These are phyloP conservation scores for Fusarium miscanthi DNA, from an alignment of 2,329 filamentous ascomycete genomes.

Conservation along the genomic window DNA sequence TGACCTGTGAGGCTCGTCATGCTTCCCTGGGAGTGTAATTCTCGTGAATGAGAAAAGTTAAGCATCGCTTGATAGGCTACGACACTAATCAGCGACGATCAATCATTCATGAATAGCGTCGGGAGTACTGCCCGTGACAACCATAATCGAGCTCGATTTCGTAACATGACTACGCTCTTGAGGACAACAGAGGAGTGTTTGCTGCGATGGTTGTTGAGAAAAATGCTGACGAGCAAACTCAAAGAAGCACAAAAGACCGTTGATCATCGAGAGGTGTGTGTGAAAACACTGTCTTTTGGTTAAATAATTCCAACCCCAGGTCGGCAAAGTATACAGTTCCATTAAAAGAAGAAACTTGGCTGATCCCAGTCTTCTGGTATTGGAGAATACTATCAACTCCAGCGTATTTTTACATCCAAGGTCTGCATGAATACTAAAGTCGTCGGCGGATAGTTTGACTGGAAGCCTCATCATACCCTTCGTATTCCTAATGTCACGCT, in stretches of 20 bases:
- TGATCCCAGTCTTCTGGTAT: constrained; percentile 28
- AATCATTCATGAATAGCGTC: not conserved
- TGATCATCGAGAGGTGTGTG: not conserved
- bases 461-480: constrained; percentile 41
- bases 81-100: too few relatives aligned
- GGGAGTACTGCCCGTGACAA: not conserved
- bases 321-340: not conserved
- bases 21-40: not conserved
- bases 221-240: not conserved
- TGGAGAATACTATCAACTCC: constrained; percentile 33
- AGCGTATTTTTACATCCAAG: constrained; percentile 45
- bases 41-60: not conserved
- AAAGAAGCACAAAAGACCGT: not conserved
- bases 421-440: constrained; percentile 41
- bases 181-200: not conserved
- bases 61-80: too few relatives aligned
- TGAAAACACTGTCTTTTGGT: not conserved
- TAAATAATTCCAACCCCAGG: constrained; percentile 1
- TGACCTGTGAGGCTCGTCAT: not conserved
- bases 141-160: not conserved
- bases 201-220: not conserved
- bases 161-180: not conserved
- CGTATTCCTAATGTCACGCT: constrained; percentile 43
- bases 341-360: constrained; percentile 10
- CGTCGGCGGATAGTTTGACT: constrained; percentile 36